Evolutionary conservation across 2,329 filamentous ascomycete species (phyloP).

Genomic region (Colletotrichum sp.): DNA sequence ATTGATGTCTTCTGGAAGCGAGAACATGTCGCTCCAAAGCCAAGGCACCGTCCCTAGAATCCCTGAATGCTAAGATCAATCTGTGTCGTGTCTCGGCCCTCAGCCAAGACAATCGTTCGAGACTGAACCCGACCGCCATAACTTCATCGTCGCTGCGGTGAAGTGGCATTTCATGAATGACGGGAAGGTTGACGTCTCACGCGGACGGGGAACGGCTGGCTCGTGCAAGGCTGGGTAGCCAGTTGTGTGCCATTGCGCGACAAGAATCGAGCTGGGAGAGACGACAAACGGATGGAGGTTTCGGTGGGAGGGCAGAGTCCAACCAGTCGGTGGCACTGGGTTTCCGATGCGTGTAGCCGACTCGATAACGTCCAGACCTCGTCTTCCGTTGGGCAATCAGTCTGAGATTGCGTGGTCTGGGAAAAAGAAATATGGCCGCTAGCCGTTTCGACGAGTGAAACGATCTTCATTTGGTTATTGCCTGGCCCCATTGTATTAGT

Average conservation of each 20-base stretch:
- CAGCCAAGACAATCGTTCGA: not conserved
- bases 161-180: not conserved
- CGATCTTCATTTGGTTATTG: not conserved
- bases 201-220: not conserved
- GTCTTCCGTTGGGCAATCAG: not conserved
- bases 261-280: not conserved
- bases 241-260: slow-evolving; percentile 7
- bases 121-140: not conserved
- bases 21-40: not conserved
- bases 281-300: not conserved
- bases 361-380: not conserved
- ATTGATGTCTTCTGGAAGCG: not conserved
- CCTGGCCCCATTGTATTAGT: not conserved
- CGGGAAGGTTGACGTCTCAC: not conserved
- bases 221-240: slow-evolving; percentile 4
- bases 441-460: not conserved
- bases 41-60: not conserved
- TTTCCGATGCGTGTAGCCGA: not conserved
- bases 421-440: not conserved
- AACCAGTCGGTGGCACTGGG: not conserved
- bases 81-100: not conserved
- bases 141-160: not conserved
- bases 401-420: not conserved
- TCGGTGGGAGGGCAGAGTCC: not conserved
- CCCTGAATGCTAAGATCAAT: not conserved